Percentiles rank a stretch among this genome's conserved stretches.
These are phyloP conservation scores for Capsicum baccatum DNA, from an alignment of 257 asterid species.

Conservation along the genomic window DNA sequence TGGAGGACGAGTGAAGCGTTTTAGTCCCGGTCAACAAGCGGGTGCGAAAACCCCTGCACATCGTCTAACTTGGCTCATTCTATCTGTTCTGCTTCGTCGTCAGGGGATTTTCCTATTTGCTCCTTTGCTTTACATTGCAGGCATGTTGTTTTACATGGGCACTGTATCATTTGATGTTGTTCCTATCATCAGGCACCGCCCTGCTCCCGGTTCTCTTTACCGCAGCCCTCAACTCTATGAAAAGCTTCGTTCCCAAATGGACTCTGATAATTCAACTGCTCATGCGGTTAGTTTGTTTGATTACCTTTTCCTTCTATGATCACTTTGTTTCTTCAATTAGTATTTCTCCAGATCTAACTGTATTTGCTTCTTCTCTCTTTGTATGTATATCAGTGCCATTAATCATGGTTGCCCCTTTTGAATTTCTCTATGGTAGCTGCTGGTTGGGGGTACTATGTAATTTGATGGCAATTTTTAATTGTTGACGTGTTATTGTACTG, in stretches of 20 bases:
- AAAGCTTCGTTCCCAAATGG: conserved; percentile 72
- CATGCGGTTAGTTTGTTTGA: conserved; percentile 73
- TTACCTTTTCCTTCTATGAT: too few relatives aligned
- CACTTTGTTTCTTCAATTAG: background rate
- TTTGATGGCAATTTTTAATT: background rate
- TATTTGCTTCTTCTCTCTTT: background rate
- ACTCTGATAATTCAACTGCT: conserved; percentile 72
- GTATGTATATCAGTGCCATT: background rate
- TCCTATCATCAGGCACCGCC: conserved; percentile 54
- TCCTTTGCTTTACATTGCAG: conserved; percentile 79
- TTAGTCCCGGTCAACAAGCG: conserved; percentile 52
- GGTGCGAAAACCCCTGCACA: conserved; percentile 58
- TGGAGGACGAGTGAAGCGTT: conserved; percentile 34
- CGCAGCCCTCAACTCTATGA: conserved; percentile 84
- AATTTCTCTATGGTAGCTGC: background rate
- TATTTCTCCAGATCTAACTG: background rate
- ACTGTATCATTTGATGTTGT: conserved; percentile 89
- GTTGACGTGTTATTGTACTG: background rate
- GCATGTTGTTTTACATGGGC: conserved; percentile 92
- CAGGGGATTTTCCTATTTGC: conserved; percentile 93
- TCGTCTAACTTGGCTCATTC: conserved; percentile 68
- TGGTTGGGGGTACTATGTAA: background rate
- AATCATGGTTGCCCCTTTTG: background rate
- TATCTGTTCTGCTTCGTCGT: conserved; percentile 71
- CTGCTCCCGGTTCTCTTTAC: conserved; percentile 84